These are phyloP conservation scores for Urostyla sp. DNA, from an alignment of 73 alveolate genomes.

Conservation along the genomic window DNA sequence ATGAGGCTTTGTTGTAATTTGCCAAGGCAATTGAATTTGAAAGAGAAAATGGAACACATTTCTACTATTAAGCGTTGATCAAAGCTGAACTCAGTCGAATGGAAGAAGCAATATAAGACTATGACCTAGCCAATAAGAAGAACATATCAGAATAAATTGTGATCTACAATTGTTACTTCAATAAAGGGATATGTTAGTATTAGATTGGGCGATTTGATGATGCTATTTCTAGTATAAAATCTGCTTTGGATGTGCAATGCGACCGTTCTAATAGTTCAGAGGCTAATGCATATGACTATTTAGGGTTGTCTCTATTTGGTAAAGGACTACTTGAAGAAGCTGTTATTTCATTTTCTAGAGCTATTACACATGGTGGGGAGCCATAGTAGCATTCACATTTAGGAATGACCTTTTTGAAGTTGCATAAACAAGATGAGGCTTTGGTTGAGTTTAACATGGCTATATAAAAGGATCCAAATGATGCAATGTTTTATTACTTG, in stretches of 20 bases:
- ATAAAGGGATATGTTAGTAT: conserved; percentile 84
- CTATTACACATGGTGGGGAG: conserved; percentile 76
- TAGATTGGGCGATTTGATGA: conserved; percentile 73
- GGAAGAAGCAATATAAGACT: conserved; percentile 88
- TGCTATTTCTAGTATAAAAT: conserved; percentile 80
- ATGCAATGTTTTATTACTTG: conserved; percentile 80
- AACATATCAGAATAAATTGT: conserved; percentile 58
- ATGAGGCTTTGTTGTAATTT: conserved; percentile 20
- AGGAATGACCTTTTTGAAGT: conserved; percentile 80
- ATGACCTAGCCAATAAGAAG: conserved; percentile 66
- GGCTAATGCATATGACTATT: conserved; percentile 87
- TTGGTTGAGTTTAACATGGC: conserved; percentile 86
- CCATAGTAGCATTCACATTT: conserved; percentile 79
- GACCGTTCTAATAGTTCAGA: conserved; percentile 77
- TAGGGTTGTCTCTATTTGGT: conserved; percentile 87
- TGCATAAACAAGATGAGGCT: conserved; percentile 75
- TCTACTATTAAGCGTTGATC: conserved; percentile 83
- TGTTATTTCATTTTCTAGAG: conserved; percentile 74
- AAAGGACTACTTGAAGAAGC: conserved; percentile 84
- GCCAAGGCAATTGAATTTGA: conserved; percentile 39
- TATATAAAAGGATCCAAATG: conserved; percentile 72
- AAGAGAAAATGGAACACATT: conserved; percentile 29
- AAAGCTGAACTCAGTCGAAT: conserved; percentile 74
- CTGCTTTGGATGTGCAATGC: conserved; percentile 81
- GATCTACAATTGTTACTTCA: conserved; percentile 74